Evolutionary conservation across 768 basidiomycete genomes (phyloP).

Genomic region (Cytidiella melzeri): DNA sequence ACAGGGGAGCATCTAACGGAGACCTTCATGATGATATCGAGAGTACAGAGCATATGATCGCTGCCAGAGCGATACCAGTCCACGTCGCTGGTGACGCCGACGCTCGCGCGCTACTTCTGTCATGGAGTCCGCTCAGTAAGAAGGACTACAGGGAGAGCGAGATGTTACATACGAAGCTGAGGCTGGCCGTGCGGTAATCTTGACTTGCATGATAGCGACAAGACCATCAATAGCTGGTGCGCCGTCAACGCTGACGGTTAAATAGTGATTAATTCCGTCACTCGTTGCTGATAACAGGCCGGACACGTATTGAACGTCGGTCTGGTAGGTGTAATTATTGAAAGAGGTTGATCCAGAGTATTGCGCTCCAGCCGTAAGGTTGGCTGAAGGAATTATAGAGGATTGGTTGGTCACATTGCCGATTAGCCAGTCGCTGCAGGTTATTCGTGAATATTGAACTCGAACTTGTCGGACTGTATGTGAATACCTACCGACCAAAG

Average conservation of each 20-base stretch:
- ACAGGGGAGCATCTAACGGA: neutral
- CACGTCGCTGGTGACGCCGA: no score
- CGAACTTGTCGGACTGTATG: neutral
- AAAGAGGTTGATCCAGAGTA: constrained; percentile 60
- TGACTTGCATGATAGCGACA: constrained; percentile 72
- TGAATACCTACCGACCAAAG: constrained; percentile 52
- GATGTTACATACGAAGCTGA: constrained; percentile 16
- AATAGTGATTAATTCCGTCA: constrained; percentile 61
- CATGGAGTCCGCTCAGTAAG: no score
- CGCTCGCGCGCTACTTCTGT: no score
- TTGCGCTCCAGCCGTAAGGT: constrained; percentile 51
- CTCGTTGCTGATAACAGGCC: constrained; percentile 69
- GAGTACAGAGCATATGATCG: no score
- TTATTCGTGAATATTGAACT: neutral
- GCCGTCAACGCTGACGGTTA: constrained; percentile 43
- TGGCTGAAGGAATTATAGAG: constrained; percentile 35
- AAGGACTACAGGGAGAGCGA: neutral
- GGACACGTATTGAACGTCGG: constrained; percentile 57
- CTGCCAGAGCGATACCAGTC: no score
- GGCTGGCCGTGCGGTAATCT: constrained; percentile 41
- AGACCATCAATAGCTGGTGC: constrained; percentile 74
- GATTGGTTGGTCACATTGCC: constrained; percentile 66
- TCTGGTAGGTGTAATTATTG: constrained; percentile 69
- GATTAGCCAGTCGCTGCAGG: constrained; percentile 68
- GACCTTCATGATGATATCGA: no score